phyloP scores from a whole-genome alignment of 768 basidiomycete species.

The Termitomyces sp. region DNA sequence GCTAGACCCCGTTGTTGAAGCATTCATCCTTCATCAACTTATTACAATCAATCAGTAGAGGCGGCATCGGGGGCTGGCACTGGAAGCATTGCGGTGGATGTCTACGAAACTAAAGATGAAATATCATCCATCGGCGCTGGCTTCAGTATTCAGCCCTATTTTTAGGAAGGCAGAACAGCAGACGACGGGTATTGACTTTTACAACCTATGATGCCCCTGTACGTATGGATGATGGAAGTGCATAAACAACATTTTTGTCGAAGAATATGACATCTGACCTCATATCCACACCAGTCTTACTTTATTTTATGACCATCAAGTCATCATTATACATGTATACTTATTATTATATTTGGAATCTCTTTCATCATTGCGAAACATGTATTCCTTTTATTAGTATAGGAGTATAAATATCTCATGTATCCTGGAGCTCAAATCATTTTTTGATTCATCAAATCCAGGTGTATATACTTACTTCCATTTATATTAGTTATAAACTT shows the following conservation, averaged over 20 bases:
- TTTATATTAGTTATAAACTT: too few relatives aligned
- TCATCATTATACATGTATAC: too few relatives aligned
- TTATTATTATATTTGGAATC: too few relatives aligned
- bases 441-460: too few relatives aligned
- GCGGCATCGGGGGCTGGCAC: conserved; percentile 32
- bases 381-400: too few relatives aligned
- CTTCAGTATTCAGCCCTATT: conserved; percentile 30
- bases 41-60: conserved; percentile 9
- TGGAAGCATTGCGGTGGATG: conserved; percentile 28
- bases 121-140: conserved; percentile 35
- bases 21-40: not conserved
- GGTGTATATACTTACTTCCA: too few relatives aligned
- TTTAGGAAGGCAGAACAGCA: conserved; percentile 22
- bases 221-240: not conserved
- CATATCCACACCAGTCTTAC: too few relatives aligned
- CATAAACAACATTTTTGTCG: not conserved
- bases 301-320: too few relatives aligned
- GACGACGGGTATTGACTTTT: conserved; percentile 17
- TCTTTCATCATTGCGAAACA: too few relatives aligned
- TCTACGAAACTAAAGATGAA: conserved; percentile 37
- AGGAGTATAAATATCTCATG: too few relatives aligned
- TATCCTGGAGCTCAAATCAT: too few relatives aligned
- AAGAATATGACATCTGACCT: too few relatives aligned
- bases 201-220: conserved; percentile 21
- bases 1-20: not conserved